Evolutionary conservation across 306 rosid species (phyloP), one percentile per base, ranked within the genome.

Genomic region (Pyrus bretschneideri): DNA sequence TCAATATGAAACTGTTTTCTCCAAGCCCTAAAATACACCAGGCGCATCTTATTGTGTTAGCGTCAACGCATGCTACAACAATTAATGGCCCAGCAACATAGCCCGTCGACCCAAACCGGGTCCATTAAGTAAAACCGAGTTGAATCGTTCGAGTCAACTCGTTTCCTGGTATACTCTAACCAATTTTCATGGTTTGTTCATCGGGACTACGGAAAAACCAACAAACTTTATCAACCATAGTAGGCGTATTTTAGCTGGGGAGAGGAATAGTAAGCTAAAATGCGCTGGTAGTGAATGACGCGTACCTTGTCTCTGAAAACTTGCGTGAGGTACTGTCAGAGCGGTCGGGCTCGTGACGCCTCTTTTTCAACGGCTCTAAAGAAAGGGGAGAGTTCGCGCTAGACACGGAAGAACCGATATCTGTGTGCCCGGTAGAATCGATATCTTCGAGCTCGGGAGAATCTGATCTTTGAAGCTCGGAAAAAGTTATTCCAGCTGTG

Each of bases 301-400:
- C 23, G 31, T 90, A 93, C 98, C 98, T 85, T 91, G 75, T 86
- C 80, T 93, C 92, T 25, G 91, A 88, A 17, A 78, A 15, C 61
- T 78, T 87, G 21, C 93, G 88, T 5, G 96, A 89, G 68, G 69
- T 8, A 21, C 86, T 70, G 38, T 82, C 93, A 51, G 93, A 89
- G 79, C 79, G 89, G 6, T 83, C 82, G 73, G 86, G 95, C 66
- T 88, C 94, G 72, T 89, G 90, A 61, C 90, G 86, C 70, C 85
- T 81, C 82, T 89, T 91, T 86, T 93, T 93, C 51, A 22, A 71
- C 38, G 89, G 74, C 3, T 82, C 73, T 8, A 84, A 3, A 0
- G 89, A 88, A 0, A 88, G 74, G 0, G 98, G 96, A 1, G 94
- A 91, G 59, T 86, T 93, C 2, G 89, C 91, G 58, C 86, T 86